phyloP scores from a whole-genome alignment of 257 asterid species.

The Coffea eugenioides region DNA sequence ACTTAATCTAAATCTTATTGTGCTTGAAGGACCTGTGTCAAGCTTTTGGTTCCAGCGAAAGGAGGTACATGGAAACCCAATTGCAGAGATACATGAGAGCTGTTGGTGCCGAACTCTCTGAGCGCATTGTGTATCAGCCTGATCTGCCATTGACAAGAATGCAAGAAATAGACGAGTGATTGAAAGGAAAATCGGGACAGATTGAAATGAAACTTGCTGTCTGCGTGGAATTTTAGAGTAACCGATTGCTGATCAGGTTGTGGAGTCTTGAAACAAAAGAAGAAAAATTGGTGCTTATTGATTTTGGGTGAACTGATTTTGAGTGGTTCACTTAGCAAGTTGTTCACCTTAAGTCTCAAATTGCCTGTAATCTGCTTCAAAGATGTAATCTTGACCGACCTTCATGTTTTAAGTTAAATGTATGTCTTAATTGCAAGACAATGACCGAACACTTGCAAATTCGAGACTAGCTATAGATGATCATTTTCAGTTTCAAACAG shows the following conservation, averaged over 20 bases:
- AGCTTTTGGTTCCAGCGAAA: constrained; percentile 58
- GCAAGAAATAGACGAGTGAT: neutral
- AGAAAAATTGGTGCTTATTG: neutral
- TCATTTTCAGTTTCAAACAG: neutral
- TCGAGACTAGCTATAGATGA: neutral
- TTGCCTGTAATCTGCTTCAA: neutral
- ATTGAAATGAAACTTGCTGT: neutral
- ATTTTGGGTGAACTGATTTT: neutral
- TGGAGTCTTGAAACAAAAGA: neutral
- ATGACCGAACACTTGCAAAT: neutral
- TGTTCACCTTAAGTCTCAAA: neutral
- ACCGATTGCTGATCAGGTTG: neutral
- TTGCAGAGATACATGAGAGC: constrained; percentile 52
- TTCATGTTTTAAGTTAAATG: neutral
- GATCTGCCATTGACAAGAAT: constrained; percentile 20
- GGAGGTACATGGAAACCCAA: constrained; percentile 53
- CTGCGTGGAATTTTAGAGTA: neutral
- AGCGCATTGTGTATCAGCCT: constrained; percentile 69
- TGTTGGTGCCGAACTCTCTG: constrained; percentile 80
- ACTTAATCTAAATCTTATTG: constrained; percentile 20
- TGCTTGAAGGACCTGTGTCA: constrained; percentile 58
- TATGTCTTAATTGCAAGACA: neutral
- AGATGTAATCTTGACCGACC: neutral
- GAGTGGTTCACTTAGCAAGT: neutral
- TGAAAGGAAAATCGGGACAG: neutral